These are phyloP conservation scores for Termitomyces sp. DNA, from an alignment of 1,284 basidiomycete species.

Conservation along the genomic window DNA sequence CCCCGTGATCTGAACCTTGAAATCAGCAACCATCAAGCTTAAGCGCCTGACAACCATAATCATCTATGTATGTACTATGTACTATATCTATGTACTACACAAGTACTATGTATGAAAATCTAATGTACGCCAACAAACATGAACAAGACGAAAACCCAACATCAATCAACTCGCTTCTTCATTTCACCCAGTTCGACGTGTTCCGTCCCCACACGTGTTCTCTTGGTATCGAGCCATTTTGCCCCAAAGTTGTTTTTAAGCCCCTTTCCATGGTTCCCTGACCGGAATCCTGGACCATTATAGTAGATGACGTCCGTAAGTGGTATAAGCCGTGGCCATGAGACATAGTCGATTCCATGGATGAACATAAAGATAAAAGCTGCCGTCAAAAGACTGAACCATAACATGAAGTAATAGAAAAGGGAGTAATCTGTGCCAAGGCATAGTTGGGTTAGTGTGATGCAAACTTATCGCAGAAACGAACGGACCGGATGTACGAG, in stretches of 20 bases:
- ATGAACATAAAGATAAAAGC: slow-evolving; percentile 69
- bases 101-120: background rate
- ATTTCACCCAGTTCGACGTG: slow-evolving; percentile 37
- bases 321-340: slow-evolving; percentile 89
- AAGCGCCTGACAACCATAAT: slow-evolving; percentile 1
- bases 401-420: slow-evolving; percentile 75
- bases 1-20: slow-evolving; percentile 10
- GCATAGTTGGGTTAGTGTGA: background rate
- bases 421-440: slow-evolving; percentile 63
- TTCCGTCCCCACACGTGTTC: slow-evolving; percentile 24
- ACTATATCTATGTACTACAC: background rate
- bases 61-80: background rate
- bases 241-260: slow-evolving; percentile 32
- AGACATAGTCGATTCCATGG: slow-evolving; percentile 85
- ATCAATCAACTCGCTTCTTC: slow-evolving; percentile 67
- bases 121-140: background rate
- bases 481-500: slow-evolving; percentile 74
- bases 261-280: slow-evolving; percentile 74
- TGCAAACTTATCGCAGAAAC: slow-evolving; percentile 5
- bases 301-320: slow-evolving; percentile 85
- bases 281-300: slow-evolving; percentile 81
- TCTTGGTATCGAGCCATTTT: slow-evolving; percentile 22
- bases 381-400: slow-evolving; percentile 61
- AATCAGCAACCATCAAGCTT: slow-evolving; percentile 3
- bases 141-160: slow-evolving; percentile 7